A percentile compares a stretch with the other conserved stretches of the same genome.
phyloP scores from a whole-genome alignment of 106 monocot species.

The Cymbidium sinense region DNA sequence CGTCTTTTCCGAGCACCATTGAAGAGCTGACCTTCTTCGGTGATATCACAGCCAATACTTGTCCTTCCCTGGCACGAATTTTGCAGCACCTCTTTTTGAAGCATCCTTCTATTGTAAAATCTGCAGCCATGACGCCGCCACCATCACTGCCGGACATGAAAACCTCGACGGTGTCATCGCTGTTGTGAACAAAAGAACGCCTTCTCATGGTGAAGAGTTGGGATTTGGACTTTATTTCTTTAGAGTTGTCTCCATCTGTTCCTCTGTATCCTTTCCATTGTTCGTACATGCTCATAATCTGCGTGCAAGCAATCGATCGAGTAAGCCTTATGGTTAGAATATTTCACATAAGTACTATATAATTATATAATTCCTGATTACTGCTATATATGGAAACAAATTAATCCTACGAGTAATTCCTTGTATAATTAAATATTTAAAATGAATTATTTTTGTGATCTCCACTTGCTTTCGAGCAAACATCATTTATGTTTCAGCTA shows the following conservation, averaged over 20 bases:
- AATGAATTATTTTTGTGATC: too few species aligned
- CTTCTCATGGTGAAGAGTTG: not conserved
- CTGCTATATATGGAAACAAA: too few species aligned
- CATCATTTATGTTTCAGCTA: too few species aligned
- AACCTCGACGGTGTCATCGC: not conserved
- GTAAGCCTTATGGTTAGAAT: too few species aligned
- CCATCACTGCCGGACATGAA: not conserved
- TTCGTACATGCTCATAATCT: slow-evolving; percentile 62
- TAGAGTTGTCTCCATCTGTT: slow-evolving; percentile 10
- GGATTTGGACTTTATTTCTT: not conserved
- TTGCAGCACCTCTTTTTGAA: slow-evolving; percentile 2
- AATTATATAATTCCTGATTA: too few species aligned
- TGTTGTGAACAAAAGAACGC: not conserved
- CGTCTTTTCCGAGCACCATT: not conserved
- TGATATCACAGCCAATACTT: not conserved
- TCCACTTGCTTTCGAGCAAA: too few species aligned
- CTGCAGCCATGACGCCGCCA: not conserved
- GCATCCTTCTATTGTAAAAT: not conserved
- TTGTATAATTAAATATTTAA: too few species aligned
- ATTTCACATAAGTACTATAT: too few species aligned
- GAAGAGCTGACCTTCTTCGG: not conserved
- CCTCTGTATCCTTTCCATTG: slow-evolving; percentile 44
- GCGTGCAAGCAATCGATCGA: not conserved
- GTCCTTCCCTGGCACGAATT: not conserved
- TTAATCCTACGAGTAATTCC: too few species aligned